Evolutionary conservation across 2,329 filamentous ascomycete species (phyloP).

Genomic region (Ophiostoma ips): DNA sequence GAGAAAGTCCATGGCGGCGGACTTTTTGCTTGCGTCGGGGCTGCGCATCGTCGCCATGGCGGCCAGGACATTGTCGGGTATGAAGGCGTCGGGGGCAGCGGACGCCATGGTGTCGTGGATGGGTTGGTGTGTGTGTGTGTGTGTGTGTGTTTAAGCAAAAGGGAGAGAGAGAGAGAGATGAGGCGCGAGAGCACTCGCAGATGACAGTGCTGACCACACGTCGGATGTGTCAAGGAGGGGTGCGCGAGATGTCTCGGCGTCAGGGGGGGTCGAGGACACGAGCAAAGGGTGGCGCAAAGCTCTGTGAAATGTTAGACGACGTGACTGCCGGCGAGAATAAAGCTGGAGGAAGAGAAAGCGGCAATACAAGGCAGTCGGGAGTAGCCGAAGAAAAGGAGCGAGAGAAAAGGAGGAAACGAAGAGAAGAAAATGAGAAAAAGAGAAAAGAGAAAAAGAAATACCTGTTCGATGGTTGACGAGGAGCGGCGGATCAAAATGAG

Average conservation of each 20-base stretch:
- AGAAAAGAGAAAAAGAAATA: not conserved
- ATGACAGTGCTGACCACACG: no score
- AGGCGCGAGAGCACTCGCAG: no score
- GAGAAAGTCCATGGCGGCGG: slow-evolving; percentile 72
- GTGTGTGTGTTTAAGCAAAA: no score
- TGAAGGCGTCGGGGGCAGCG: slow-evolving; percentile 45
- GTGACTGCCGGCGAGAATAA: no score
- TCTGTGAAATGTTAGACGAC: no score
- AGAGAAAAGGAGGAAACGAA: no score
- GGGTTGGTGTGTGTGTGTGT: no score
- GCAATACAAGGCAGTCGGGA: no score
- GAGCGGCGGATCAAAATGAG: not conserved
- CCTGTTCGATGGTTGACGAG: not conserved
- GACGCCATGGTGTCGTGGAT: not conserved
- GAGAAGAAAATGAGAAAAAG: not conserved
- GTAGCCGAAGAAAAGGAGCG: no score
- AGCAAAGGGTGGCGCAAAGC: no score
- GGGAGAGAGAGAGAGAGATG: not conserved
- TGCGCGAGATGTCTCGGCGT: not conserved
- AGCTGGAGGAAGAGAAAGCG: no score
- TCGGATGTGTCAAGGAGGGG: not conserved
- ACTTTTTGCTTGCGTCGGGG: slow-evolving; percentile 70
- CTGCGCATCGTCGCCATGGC: slow-evolving; percentile 88
- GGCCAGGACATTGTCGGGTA: slow-evolving; percentile 60
- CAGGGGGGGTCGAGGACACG: no score